Percentiles rank a stretch among this genome's conserved stretches.
phyloP scores from a whole-genome alignment of 164 flowering plant species.

The Warburgia ugandensis region DNA sequence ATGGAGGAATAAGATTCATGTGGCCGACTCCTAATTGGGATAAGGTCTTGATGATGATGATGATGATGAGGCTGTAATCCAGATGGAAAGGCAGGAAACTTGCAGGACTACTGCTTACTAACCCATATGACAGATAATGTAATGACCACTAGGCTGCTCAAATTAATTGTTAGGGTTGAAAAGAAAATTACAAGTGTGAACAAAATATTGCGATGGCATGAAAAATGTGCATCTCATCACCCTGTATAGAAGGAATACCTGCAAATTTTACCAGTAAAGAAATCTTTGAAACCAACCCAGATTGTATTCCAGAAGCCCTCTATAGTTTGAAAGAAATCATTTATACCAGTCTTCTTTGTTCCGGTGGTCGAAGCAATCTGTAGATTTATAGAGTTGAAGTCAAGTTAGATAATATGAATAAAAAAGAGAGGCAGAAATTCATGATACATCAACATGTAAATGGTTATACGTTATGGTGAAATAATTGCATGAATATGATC shows the following conservation, averaged over 20 bases:
- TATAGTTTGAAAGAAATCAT: slow-evolving; percentile 57
- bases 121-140: too few relatives aligned
- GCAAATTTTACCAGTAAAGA: slow-evolving; percentile 77
- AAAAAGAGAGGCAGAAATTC: not conserved
- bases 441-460: not conserved
- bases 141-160: too few relatives aligned
- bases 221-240: not conserved
- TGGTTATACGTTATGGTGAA: too few relatives aligned
- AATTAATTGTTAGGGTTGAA: not conserved
- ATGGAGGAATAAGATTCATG: too few relatives aligned
- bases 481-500: too few relatives aligned
- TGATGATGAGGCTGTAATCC: too few relatives aligned
- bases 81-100: too few relatives aligned
- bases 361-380: slow-evolving; percentile 52
- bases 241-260: slow-evolving; percentile 33
- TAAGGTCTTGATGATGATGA: too few relatives aligned
- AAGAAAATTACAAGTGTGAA: not conserved
- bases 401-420: not conserved
- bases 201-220: not conserved
- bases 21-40: too few relatives aligned
- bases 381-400: not conserved
- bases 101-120: not conserved
- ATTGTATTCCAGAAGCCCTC: slow-evolving; percentile 47
- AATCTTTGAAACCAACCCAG: slow-evolving; percentile 53
- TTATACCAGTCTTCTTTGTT: slow-evolving; percentile 35